Evolutionary conservation across 371 early-diverging fungal genomes (phyloP).

Genomic region (Mortierella sp.): DNA sequence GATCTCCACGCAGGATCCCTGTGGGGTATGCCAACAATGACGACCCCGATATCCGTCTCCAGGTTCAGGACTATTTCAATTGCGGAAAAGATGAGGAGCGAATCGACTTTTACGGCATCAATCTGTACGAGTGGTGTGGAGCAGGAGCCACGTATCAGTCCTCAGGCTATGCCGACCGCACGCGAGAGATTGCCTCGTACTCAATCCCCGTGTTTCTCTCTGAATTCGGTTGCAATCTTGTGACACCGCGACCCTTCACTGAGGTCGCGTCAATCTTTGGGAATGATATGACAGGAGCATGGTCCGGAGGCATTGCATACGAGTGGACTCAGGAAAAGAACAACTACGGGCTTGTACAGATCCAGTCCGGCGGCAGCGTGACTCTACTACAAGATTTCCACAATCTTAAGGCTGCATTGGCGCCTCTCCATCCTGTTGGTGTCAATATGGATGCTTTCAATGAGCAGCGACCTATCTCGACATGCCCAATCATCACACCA

Average conservation of each 20-base stretch:
- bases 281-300: constrained; percentile 69
- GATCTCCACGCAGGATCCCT: constrained; percentile 65
- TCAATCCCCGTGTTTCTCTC: constrained; percentile 72
- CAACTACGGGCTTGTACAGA: constrained; percentile 79
- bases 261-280: constrained; percentile 77
- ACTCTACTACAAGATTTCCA: constrained; percentile 57
- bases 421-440: constrained; percentile 57
- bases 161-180: constrained; percentile 70
- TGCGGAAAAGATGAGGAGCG: constrained; percentile 71
- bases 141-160: constrained; percentile 58
- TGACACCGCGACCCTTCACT: constrained; percentile 63
- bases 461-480: constrained; percentile 42
- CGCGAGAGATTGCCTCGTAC: constrained; percentile 62
- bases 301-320: constrained; percentile 85
- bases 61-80: constrained; percentile 76
- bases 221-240: constrained; percentile 74
- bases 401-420: constrained; percentile 57
- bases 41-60: constrained; percentile 74
- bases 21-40: constrained; percentile 88
- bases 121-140: constrained; percentile 78
- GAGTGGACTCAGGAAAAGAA: constrained; percentile 86
- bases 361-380: constrained; percentile 58
- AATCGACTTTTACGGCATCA: constrained; percentile 79
- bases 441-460: constrained; percentile 61
- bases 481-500: constrained; percentile 65